These are phyloP conservation scores for Cutaneotrichosporon cavernicola DNA, from an alignment of 1,284 basidiomycete genomes.

Conservation along the genomic window DNA sequence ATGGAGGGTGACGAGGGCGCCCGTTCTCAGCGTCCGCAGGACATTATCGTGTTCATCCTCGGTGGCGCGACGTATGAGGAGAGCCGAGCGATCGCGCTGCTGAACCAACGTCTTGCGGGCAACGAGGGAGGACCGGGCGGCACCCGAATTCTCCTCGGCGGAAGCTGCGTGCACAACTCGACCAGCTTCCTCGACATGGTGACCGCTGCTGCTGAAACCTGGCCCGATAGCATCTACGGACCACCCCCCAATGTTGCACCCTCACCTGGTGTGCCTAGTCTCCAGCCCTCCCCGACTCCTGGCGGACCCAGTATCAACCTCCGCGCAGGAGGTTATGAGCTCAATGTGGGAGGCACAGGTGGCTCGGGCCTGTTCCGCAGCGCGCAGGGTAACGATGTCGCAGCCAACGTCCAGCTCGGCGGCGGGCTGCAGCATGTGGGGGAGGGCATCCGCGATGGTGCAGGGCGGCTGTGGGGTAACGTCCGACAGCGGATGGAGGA, in stretches of 20 bases:
- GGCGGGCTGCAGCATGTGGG: conserved; percentile 64
- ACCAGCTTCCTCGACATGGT: conserved; percentile 60
- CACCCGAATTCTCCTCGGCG: conserved; percentile 75
- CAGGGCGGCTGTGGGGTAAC: conserved; percentile 79
- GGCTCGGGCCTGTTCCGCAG: conserved; percentile 80
- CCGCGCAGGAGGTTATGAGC: conserved; percentile 84
- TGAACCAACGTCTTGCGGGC: conserved; percentile 71
- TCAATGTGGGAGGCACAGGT: conserved; percentile 79
- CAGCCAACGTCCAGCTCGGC: conserved; percentile 72
- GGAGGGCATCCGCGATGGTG: conserved; percentile 60
- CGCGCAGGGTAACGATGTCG: conserved; percentile 58
- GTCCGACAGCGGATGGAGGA: conserved; percentile 87
- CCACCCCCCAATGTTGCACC: conserved; percentile 32
- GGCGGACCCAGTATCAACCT: conserved; percentile 63
- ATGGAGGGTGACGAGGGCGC: conserved; percentile 62
- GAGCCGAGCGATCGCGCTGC: conserved; percentile 72
- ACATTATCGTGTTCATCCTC: conserved; percentile 91
- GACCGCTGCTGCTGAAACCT: conserved; percentile 45
- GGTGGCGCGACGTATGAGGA: conserved; percentile 94
- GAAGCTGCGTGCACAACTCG: conserved; percentile 90
- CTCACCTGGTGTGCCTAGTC: conserved; percentile 40
- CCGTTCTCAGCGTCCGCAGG: conserved; percentile 64
- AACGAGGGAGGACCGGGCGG: conserved; percentile 56
- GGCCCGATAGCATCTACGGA: conserved; percentile 47
- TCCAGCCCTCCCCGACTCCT: conserved; percentile 56